phyloP scores from a whole-genome alignment of 345 rosid species.

The Citrus reticulata region DNA sequence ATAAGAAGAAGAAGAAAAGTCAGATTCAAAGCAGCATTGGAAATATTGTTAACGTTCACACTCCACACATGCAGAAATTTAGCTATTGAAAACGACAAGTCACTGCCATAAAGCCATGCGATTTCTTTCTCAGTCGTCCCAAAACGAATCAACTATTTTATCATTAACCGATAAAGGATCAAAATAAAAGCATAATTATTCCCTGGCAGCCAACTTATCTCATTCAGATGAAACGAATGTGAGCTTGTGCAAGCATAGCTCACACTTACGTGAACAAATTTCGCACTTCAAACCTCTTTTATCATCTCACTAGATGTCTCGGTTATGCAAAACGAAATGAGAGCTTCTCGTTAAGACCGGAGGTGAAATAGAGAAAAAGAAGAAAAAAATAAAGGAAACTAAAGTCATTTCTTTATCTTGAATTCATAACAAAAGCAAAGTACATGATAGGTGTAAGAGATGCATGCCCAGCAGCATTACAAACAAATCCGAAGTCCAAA shows the following conservation, averaged over 20 bases:
- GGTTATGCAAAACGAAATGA: neutral
- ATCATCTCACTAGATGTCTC: neutral
- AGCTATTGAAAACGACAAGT: neutral
- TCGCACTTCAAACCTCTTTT: neutral
- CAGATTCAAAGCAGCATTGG: neutral
- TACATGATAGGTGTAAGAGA: conserved; percentile 64
- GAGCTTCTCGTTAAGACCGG: neutral
- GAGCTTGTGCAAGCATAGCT: neutral
- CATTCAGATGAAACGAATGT: neutral
- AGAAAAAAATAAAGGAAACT: neutral
- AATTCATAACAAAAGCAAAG: conserved; percentile 17
- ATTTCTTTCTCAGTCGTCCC: neutral
- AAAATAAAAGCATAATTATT: neutral
- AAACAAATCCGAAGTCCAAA: neutral
- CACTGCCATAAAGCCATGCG: neutral
- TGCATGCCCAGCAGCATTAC: conserved; percentile 62
- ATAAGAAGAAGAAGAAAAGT: neutral
- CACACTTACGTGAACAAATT: neutral
- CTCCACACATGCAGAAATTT: too few species aligned
- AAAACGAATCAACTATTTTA: neutral
- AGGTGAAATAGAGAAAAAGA: neutral
- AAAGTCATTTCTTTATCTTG: conserved; percentile 9
- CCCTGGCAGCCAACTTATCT: neutral
- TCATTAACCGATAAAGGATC: neutral
- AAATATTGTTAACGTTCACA: neutral